phyloP scores from a whole-genome alignment of 257 asterid genomes.

The Nicotiana benthamiana region DNA sequence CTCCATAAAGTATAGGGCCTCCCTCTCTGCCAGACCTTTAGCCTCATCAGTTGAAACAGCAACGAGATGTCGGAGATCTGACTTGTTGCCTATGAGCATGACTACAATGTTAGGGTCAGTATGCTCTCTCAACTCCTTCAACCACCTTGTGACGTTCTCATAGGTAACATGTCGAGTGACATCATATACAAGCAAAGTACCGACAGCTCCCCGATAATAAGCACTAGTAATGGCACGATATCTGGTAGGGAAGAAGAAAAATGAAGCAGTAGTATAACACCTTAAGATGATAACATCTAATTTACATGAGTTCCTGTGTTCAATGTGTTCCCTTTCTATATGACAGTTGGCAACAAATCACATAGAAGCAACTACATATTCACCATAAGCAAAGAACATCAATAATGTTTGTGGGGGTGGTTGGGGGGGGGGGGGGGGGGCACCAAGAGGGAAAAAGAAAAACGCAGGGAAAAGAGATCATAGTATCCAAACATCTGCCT shows the following conservation, averaged over 20 bases:
- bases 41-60: slow-evolving; percentile 30
- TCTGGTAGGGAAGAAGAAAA: slow-evolving; percentile 5
- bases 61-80: slow-evolving; percentile 34
- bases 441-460: background rate
- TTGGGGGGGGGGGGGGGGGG: background rate
- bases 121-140: slow-evolving; percentile 31
- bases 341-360: background rate
- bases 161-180: slow-evolving; percentile 28
- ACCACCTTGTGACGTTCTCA: slow-evolving; percentile 27
- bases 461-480: background rate
- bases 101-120: slow-evolving; percentile 33
- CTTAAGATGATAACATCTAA: background rate
- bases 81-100: slow-evolving; percentile 35
- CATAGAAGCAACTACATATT: background rate
- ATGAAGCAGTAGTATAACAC: background rate
- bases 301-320: background rate
- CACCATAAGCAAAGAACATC: background rate
- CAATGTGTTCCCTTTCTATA: background rate
- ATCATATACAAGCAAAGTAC: slow-evolving; percentile 33
- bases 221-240: slow-evolving; percentile 39
- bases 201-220: slow-evolving; percentile 36
- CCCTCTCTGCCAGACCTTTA: slow-evolving; percentile 26
- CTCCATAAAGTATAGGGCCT: slow-evolving; percentile 30
- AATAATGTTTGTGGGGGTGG: no score
- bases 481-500: background rate